Base-by-base conservation (phyloP, 2,329 filamentous ascomycete genomes). In the Biscogniauxia marginata region DNA sequence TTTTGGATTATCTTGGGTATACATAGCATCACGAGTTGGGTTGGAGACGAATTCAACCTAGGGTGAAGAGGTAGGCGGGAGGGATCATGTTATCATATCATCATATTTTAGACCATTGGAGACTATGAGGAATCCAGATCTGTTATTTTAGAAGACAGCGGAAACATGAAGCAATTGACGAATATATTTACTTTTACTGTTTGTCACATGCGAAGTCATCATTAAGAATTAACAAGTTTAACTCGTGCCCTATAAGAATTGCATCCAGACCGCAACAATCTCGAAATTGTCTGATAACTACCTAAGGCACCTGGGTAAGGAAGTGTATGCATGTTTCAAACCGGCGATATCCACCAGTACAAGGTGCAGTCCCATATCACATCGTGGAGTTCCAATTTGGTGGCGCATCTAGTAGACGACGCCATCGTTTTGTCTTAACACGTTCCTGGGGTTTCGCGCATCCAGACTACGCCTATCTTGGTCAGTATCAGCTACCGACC, bases 1-100 rank as follows among this genome's bases (percentile, higher is more conserved):
- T 63, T 59, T 48, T 58, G 57, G 43, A 59, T 57, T 59, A 62
- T 53, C 61, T 60, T 54, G 52, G 39, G 54, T 52, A 59, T 44
- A 24, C 18, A 44, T 51, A 54, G 25, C 43, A 30, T 21, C 18
- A n/a, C 30, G 48, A 39, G 30, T 39, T 39, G 9, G 6, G 9
- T 16, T 39, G n/a, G 30, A 39, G n/a, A n/a, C n/a, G n/a, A n/a
- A n/a, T 16, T 39, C 30, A 39, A 39, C n/a, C n/a, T n/a, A n/a
- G n/a, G n/a, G n/a, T 2, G 30, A 39, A 16, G 30, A 39, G 30
- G 30, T 39, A 39, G 6, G 13, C n/a, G 30, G 30, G n/a, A 39
- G n/a, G 30, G 30, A 2, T n/a, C n/a, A n/a, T n/a, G n/a, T n/a
- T n/a, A n/a, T n/a, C n/a, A n/a, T n/a, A n/a, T n/a, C n/a, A 39